These are phyloP conservation scores for Nematocida sp. DNA, from an alignment of 371 early-diverging fungal genomes.

Conservation along the genomic window DNA sequence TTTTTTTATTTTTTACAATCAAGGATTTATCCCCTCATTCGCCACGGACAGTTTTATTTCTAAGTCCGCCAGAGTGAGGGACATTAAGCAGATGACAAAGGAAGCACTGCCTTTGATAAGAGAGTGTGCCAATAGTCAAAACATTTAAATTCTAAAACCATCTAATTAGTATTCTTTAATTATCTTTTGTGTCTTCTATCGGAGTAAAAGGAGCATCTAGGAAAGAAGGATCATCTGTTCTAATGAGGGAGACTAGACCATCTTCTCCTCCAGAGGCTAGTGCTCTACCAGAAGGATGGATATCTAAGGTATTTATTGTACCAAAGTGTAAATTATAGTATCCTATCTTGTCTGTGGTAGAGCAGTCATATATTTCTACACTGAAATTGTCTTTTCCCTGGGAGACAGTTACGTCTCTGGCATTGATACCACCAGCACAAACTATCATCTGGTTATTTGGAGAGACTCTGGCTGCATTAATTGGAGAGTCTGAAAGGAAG, in stretches of 20 bases:
- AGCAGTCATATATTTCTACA: constrained; percentile 90
- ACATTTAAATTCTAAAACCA: constrained; percentile 37
- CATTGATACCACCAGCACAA: constrained; percentile 72
- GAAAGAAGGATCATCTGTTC: constrained; percentile 32
- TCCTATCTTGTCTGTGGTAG: constrained; percentile 87
- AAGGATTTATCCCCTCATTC: constrained; percentile 49
- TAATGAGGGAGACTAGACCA: constrained; percentile 75
- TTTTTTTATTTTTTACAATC: constrained; percentile 9
- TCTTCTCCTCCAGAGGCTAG: constrained; percentile 95
- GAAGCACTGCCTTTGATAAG: constrained; percentile 38
- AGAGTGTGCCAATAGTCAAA: constrained; percentile 33
- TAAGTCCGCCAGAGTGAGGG: constrained; percentile 38
- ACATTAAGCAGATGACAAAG: constrained; percentile 32
- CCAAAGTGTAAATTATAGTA: constrained; percentile 95
- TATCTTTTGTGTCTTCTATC: not conserved
- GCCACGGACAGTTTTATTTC: constrained; percentile 36
- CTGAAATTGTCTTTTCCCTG: constrained; percentile 88
- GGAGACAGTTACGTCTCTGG: constrained; percentile 88
- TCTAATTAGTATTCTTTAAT: not conserved
- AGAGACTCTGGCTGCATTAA: constrained; percentile 86
- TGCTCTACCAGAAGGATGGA: constrained; percentile 81
- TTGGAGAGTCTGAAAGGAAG: constrained; percentile 80
- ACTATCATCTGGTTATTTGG: constrained; percentile 67
- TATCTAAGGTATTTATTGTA: constrained; percentile 94
- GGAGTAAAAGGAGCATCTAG: constrained; percentile 37